These are phyloP conservation scores for Gossypium turneri DNA, from an alignment of 345 rosid species.

Conservation along the genomic window DNA sequence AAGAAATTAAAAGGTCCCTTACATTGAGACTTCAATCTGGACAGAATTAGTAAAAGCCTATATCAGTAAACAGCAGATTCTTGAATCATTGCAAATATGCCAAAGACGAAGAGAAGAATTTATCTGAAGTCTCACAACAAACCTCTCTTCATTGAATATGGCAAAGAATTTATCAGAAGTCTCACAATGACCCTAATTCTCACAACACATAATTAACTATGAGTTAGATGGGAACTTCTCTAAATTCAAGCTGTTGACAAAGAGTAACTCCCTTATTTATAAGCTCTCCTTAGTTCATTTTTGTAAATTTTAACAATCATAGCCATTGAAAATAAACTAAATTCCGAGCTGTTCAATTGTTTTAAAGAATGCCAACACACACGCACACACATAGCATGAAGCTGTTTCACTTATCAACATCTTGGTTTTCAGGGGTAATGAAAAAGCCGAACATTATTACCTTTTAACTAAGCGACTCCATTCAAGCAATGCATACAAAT, in stretches of 20 bases:
- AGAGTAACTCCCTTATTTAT: neutral
- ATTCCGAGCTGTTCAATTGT: neutral
- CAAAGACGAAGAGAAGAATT: neutral
- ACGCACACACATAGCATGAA: neutral
- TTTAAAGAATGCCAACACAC: neutral
- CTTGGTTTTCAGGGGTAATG: too few species aligned
- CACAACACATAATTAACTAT: neutral
- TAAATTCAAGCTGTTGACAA: neutral
- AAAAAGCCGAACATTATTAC: neutral
- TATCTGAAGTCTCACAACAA: neutral
- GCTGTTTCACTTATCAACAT: neutral
- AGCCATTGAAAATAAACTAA: neutral
- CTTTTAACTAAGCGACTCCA: slow-evolving; percentile 2
- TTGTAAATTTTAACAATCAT: neutral
- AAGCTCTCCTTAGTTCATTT: neutral
- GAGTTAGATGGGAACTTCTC: neutral
- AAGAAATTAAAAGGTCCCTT: neutral
- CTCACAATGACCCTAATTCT: neutral
- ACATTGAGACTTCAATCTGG: neutral
- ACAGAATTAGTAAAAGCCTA: slow-evolving; percentile 3
- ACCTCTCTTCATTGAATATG: neutral
- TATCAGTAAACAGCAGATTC: neutral
- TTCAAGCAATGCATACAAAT: slow-evolving; percentile 8
- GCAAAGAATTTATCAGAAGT: neutral
- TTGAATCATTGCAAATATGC: neutral